phyloP scores from a whole-genome alignment of 1,284 basidiomycete genomes.

The Leccinum subspadiceum region DNA sequence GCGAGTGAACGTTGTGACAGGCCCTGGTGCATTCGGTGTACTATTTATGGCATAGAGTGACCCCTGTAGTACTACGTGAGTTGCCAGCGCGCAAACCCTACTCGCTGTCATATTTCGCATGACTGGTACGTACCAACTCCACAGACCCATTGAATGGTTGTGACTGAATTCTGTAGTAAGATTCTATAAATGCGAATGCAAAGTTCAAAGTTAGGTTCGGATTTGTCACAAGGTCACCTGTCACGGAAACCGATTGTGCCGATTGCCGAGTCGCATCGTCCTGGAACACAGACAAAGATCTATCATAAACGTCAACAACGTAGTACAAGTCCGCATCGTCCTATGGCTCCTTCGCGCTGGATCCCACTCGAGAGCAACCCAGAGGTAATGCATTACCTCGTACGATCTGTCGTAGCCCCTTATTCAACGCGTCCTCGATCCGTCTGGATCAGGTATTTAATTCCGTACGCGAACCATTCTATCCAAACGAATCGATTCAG shows the following conservation, averaged over 20 bases:
- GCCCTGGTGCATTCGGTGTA: not conserved
- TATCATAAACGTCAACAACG: not conserved
- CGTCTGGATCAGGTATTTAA: constrained; percentile 48
- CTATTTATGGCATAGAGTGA: too few relatives aligned
- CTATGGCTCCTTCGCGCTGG: constrained; percentile 44
- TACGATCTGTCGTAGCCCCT: constrained; percentile 3
- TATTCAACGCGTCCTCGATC: not conserved
- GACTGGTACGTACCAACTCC: not conserved
- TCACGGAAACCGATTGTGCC: not conserved
- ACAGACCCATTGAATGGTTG: not conserved
- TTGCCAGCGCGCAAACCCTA: not conserved
- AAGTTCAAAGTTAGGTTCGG: not conserved
- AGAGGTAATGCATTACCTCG: constrained; percentile 44
- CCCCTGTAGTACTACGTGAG: not conserved
- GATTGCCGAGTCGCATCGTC: not conserved
- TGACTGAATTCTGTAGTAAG: not conserved
- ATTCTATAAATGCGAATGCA: not conserved
- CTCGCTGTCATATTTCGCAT: not conserved
- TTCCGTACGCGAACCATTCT: constrained; percentile 35
- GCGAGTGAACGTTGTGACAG: not conserved
- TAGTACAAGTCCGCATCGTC: not conserved
- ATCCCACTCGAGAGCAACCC: constrained; percentile 79
- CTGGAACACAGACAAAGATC: not conserved
- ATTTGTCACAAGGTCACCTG: not conserved
- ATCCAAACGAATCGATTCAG: not conserved